Evolutionary conservation across 2,329 filamentous ascomycete species (phyloP).

Genomic region (Fusarium duplospermum): DNA sequence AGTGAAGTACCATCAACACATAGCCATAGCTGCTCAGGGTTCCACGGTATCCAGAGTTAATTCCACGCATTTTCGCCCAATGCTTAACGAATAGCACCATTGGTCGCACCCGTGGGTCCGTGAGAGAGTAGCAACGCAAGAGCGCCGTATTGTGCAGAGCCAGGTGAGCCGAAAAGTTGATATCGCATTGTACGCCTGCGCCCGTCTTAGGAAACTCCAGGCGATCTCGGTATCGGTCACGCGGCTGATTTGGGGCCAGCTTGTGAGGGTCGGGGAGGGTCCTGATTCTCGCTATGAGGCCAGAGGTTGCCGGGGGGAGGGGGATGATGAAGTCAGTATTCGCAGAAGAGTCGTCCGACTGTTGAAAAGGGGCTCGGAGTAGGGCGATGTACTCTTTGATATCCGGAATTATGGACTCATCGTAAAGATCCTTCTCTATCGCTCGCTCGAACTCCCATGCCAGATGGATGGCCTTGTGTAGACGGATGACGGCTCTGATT

Average conservation of each 20-base stretch:
- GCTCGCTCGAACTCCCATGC: conserved; percentile 67
- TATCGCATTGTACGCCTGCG: conserved; percentile 88
- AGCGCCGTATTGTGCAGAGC: conserved; percentile 86
- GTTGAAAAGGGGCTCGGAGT: conserved; percentile 55
- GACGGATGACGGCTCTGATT: conserved; percentile 57
- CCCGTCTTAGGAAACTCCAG: conserved; percentile 83
- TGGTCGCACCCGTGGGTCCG: conserved; percentile 80
- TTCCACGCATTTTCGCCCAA: conserved; percentile 87
- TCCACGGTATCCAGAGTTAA: conserved; percentile 88
- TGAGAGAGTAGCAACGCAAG: conserved; percentile 83
- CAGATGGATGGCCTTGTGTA: conserved; percentile 68
- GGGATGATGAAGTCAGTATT: conserved; percentile 50
- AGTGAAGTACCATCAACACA: conserved; percentile 92
- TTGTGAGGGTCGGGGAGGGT: conserved; percentile 62
- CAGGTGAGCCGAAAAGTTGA: conserved; percentile 89
- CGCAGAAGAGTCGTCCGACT: neutral
- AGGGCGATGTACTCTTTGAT: conserved; percentile 63
- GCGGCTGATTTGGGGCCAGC: conserved; percentile 62
- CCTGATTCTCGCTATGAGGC: conserved; percentile 57
- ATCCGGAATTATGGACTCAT: conserved; percentile 47
- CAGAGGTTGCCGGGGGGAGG: conserved; percentile 47
- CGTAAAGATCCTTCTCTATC: conserved; percentile 61
- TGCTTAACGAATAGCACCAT: conserved; percentile 90
- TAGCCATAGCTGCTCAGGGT: conserved; percentile 92
- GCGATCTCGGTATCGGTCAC: conserved; percentile 65